Base-by-base conservation (phyloP, 139 green algal genomes). In the Chlorella vulgaris region DNA sequence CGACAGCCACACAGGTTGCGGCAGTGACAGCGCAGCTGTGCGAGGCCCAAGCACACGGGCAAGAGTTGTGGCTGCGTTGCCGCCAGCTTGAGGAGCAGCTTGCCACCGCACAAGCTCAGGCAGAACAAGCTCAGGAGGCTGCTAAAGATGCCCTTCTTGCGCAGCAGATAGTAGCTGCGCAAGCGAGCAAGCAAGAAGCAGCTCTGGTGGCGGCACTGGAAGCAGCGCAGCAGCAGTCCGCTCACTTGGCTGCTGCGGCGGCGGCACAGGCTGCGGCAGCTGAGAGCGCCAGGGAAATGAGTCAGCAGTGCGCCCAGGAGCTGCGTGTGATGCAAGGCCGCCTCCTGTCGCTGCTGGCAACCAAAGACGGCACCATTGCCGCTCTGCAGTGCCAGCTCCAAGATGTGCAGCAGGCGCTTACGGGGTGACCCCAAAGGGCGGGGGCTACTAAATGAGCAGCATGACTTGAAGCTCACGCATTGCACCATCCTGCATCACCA, bases 311-410 rank as follows among this genome's bases (percentile, higher is more conserved):
- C 26, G 40, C 26, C 7, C 39, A 10, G 18, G 68, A 75, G 39
- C 40, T 75, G 2, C 39, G 22, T 4, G 40, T 26, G 39, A 28
- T 75, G 39, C 68, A 75, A 39, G 38, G 3, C 24, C 67, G 67
- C 67, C 55, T 74, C 67, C 22, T 74, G 67, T 6, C 26, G 33
- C 28, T 75, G 68, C 68, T 75, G 26, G 68, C 40, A 4, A 61
- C 68, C 7, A 75, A 75, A 33, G 68, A 75, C 28, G 28, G 3
- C 39, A 75, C 68, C 3, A 75, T 75, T 61, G 68, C 28, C 24
- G 68, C 24, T 22, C 68, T 75, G 39, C 38, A 39, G 28, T 28
- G 7, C 39, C 68, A 75, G 68, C 36, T 42, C 13, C 39, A 35
- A 0, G 28, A 75, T 29, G 28, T 75, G 68, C 47, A 58, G 47